Evolutionary conservation across 768 basidiomycete species (phyloP), one percentile per base, ranked within the genome.

Genomic region (Neoboletus magnificus): DNA sequence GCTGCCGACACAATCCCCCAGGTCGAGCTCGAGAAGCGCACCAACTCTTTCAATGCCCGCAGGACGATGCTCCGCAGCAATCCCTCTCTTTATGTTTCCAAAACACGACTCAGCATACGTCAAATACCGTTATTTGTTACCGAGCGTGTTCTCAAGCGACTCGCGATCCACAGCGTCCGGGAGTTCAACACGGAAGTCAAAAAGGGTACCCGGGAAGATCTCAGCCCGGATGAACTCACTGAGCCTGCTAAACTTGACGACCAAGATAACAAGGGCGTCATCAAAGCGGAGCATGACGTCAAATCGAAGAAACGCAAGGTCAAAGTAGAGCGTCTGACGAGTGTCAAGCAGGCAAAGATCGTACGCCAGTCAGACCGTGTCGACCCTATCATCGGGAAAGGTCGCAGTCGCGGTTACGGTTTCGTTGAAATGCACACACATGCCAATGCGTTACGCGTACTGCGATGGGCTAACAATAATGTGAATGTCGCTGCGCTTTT

Each of bases 391-490:
- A 93, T 90, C 0, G 91, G 90, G 4, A 89, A 91, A 63, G 92
- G 92, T 1, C 81, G 87, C 50, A 91, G 89, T 64, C 93, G 90
- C 68, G 96, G 97, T 1, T 99, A 98, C 64, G 97, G 96, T 11
- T 98, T 99, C 74, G 66, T 98, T 32, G 96, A 98, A 76, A 82
- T 97, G 81, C 76, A 84, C 46, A 81, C 77, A 27, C 97, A 99
- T 63, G 84, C 87, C 6, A 93, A 98, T 68, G 93, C 96, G 7
- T 76, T 99, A 23, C 87, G 91, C 25, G 87, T 98, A 6, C 73
- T 98, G 43, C 81, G 97, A 33, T 98, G 92, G 92, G 88, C 91
- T 27, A 99, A 98, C 74, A 94, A 93, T 67, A 95, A 97, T 67
- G 72, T 82, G 1, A 81, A 78, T 4, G 79, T 89, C 0, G 80